Base-by-base conservation (phyloP, 805 yeast species). In the Candida boidinii region DNA sequence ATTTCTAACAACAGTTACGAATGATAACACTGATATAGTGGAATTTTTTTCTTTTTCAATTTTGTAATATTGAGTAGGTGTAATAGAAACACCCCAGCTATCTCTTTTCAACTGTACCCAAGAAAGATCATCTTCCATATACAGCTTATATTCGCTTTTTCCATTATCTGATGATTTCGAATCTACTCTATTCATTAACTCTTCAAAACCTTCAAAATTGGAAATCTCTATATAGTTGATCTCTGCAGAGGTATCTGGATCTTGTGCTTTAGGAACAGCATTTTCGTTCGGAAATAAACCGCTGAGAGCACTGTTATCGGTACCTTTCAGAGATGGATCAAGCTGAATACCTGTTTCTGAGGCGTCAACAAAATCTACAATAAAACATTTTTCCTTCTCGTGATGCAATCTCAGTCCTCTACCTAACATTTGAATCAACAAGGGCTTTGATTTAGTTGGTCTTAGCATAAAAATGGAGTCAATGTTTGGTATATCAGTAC, bases 401-500 rank as follows among this genome's bases (percentile, higher is more conserved):
- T 66, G 59, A 45, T 75, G 76, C 11, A 73, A 43, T 23, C 97
- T 58, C 26, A 88, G 57, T 0, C 96, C 97, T 35, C 97, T 64
- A 1, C 97, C 97, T 14, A 88, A 68, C 95, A 88, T 88, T 50
- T 88, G 97, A 13, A 76, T 66, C 23, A 85, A 56, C 27, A 88
- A 56, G 0, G 81, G 73, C 21, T 75, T 58, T 1, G 96, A 87
- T 37, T 67, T 68, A 0, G 96, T 83, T 2, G 96, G 95, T 22
- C 96, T 60, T 4, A 84, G 82, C 21, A 88, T 54, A 19, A 88
- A 62, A 10, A 88, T 60, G 20, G 86, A 77, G 48, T 88, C 96
- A 36, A 87, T 80, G 39, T 77, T 77, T 3, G 96, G 96, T 14
- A 90, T 77, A 57, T 88, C 96, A 0, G 96, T 86, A 0, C 97